Evolutionary conservation across 352 stramenopile species (phyloP), one percentile per base, ranked within the genome.

Genomic region (Aphanomyces astaci): DNA sequence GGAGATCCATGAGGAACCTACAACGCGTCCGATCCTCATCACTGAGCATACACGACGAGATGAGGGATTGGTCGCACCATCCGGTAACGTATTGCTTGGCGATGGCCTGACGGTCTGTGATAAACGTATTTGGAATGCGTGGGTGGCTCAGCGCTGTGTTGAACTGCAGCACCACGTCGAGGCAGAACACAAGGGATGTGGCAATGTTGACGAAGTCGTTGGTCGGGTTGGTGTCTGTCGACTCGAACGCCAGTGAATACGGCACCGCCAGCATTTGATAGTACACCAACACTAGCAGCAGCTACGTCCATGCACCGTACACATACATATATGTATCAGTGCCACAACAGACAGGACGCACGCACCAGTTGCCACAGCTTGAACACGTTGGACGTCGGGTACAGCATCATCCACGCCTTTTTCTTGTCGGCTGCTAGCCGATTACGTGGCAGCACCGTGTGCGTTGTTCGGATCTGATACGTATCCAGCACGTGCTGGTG

Each of bases 301-400:
- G 63, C 82, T 90, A 53, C 27, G n/a, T n/a, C n/a, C n/a, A n/a
- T n/a, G n/a, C n/a, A n/a, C n/a, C n/a, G n/a, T n/a, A n/a, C n/a
- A n/a, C n/a, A n/a, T n/a, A n/a, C n/a, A n/a, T n/a, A n/a, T n/a
- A n/a, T n/a, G n/a, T n/a, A n/a, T n/a, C n/a, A n/a, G n/a, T n/a
- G n/a, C n/a, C n/a, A n/a, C n/a, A n/a, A n/a, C n/a, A n/a, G n/a
- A n/a, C n/a, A n/a, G n/a, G n/a, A n/a, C n/a, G n/a, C n/a, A 74
- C 75, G 24, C 73, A 89, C 82, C 67, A 92, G 64, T 40, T 92
- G 84, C 84, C 84, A 92, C 7, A 89, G 54, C 53, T 90, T 90
- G 76, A 80, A 92, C 33, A 87, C 1, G 0, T 60, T 80, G 40
- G 75, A 86, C 63, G 88, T 78, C 0, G 84, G 82, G 30, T 93